Evolutionary conservation across 2,329 filamentous ascomycete species (phyloP), one percentile per base, ranked within the genome.

Genomic region (Ascochyta lentis): DNA sequence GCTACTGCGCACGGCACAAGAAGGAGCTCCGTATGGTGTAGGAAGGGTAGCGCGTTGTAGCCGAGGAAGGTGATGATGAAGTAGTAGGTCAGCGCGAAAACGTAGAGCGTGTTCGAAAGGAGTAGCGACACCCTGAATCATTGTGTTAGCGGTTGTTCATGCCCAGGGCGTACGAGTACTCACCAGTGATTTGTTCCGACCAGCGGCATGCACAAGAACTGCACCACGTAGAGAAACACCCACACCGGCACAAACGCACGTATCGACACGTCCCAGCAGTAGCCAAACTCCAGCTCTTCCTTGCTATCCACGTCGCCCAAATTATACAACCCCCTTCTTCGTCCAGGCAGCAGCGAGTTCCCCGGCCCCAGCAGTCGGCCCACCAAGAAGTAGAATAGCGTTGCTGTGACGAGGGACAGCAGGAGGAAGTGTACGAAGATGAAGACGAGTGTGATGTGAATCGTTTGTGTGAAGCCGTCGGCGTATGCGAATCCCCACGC

Each of bases 201-300:
- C 37, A 89, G 73, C 19, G 87, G 87, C 76, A 89, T 86, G 56
- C 88, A 81, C 38, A 89, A 74, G 71, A 89, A 89, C 65, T 89
- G 87, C 37, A 89, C 76, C 43, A 88, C 85, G 62, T 88, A 88
- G 24, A 89, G 78, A 67, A 88, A 86, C 24, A 87, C 80, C 79
- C 87, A 89, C 4, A 89, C 80, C 0, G 87, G 86, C 62, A 89
- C 86, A 73, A 88, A 89, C 0, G 86, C 86, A 34, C 87, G 80
- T 35, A 88, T 89, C 0, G 85, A 83, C 19, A 88, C 87, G 76
- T 89, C 87, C 75, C 89, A 89, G 72, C 87, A 89, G 70, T 89
- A 89, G 49, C 87, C 87, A 75, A 89, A 89, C 68, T 89, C 87
- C 58, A 89, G 72, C 56, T 83, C 83, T 50, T 88, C 86, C 22